phyloP scores from a whole-genome alignment of 2,329 filamentous ascomycete genomes.

The Clonostachys byssicola region DNA sequence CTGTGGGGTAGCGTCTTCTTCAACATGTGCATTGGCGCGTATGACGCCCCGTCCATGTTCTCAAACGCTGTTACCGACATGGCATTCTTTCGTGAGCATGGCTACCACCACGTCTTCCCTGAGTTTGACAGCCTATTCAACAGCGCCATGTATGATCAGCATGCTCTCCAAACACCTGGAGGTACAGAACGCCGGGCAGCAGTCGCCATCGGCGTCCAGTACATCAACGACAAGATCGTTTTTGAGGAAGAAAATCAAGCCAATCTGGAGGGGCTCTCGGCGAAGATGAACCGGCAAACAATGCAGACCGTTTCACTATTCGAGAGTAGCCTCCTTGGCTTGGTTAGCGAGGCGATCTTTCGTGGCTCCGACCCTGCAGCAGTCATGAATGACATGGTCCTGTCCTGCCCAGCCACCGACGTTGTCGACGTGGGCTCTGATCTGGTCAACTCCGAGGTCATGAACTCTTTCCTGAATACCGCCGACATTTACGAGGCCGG shows the following conservation, averaged over 20 bases:
- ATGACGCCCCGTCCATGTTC: constrained; percentile 10
- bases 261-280: constrained; percentile 4
- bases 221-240: constrained; percentile 10
- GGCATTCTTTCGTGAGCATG: constrained; percentile 14
- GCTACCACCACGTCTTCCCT: constrained; percentile 12
- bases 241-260: constrained; percentile 6
- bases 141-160: constrained; percentile 6
- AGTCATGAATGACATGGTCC: constrained; percentile 11
- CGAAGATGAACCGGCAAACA: constrained; percentile 6
- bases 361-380: constrained; percentile 10
- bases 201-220: constrained; percentile 7
- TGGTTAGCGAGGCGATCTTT: constrained; percentile 9
- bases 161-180: constrained; percentile 7
- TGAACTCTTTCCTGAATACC: constrained; percentile 12
- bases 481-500: constrained; percentile 9
- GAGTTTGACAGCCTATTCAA: constrained; percentile 7
- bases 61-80: constrained; percentile 14
- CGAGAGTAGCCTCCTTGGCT: constrained; percentile 12
- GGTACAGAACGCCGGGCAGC: constrained; percentile 8
- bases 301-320: constrained; percentile 9
- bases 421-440: constrained; percentile 12
- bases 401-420: constrained; percentile 11
- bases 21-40: constrained; percentile 9
- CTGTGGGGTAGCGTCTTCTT: constrained; percentile 11
- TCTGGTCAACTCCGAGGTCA: constrained; percentile 10